Base-by-base conservation (phyloP, 1,139 yeast species). In the Scheffersomyces quercinus region DNA sequence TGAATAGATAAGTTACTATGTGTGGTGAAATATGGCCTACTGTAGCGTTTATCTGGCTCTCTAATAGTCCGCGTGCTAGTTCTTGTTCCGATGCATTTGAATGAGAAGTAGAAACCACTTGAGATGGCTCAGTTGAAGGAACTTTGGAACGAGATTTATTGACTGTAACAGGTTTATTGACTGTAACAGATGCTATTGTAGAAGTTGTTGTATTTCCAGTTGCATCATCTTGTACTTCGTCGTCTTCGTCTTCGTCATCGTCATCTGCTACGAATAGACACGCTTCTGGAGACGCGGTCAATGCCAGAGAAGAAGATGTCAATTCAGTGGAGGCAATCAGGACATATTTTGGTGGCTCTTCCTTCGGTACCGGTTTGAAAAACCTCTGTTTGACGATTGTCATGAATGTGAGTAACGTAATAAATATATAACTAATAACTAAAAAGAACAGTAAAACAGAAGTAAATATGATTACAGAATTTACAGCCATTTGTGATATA, bases 21-120 rank as follows among this genome's bases (percentile, higher is more conserved):
- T 47, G 42, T 3, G 52, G 44, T 0, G 64, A 50, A 14, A 60
- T 48, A 6, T 51, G 48, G 4, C 72, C 72, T 4, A 68, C 50
- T 6, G 60, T 53, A 2, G 55, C 43, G 13, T 40, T 38, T 12
- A 65, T 38, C 44, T 62, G 62, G 38, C 52, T 49, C 34, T 51
- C 51, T 44, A 65, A 64, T 8, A 53, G 49, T 12, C 56, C 57
- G 28, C 40, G 36, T 31, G 43, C 46, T 10, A 41, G 37, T 4
- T 35, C 35, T 15, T 15, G 13, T 30, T 12, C 20, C n/a, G 39
- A 20, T 20, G 26, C 26, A 20, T 20, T 20, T 20, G 26, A 20
- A 20, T 20, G 7, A 5, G 26, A 20, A 20, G 26, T 20, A 20
- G 9, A 20, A 20, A 8, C 26, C 8, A 20, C 3, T 6, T 20